Evolutionary conservation across 2,329 filamentous ascomycete genomes (phyloP).

Genomic region (Xylariaceae sp.): DNA sequence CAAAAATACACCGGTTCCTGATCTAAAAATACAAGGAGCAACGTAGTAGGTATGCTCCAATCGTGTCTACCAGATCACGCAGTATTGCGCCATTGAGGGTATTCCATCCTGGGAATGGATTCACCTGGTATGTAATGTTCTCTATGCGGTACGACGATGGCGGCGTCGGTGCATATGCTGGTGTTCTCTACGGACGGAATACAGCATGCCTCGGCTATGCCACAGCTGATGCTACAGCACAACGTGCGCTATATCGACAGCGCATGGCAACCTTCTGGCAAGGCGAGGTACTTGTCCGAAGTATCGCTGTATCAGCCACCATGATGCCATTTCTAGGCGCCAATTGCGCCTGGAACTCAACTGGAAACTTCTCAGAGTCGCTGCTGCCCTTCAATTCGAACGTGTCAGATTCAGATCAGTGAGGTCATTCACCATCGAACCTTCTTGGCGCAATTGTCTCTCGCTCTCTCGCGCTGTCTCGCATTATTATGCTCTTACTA

Average conservation of each 20-base stretch:
- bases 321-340: background rate
- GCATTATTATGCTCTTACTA: background rate
- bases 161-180: background rate
- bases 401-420: too few relatives aligned
- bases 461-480: too few relatives aligned
- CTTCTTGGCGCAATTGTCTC: background rate
- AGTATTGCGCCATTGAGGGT: background rate
- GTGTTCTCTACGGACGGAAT: background rate
- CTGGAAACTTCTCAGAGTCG: too few relatives aligned
- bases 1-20: too few relatives aligned
- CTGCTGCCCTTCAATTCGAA: too few relatives aligned
- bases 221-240: background rate
- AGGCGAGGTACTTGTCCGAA: background rate
- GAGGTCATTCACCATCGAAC: too few relatives aligned
- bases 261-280: background rate
- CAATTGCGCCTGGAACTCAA: too few relatives aligned
- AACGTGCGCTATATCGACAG: background rate
- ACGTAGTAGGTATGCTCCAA: too few relatives aligned
- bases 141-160: background rate
- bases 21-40: too few relatives aligned
- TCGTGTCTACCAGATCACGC: too few relatives aligned
- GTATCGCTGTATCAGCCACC: too few relatives aligned
- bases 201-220: background rate
- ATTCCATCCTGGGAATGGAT: background rate
- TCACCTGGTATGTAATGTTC: background rate